Conservation (phyloP, 2,329 filamentous ascomycete genomes). For the Neopestalotiopsis sp. region DNA sequence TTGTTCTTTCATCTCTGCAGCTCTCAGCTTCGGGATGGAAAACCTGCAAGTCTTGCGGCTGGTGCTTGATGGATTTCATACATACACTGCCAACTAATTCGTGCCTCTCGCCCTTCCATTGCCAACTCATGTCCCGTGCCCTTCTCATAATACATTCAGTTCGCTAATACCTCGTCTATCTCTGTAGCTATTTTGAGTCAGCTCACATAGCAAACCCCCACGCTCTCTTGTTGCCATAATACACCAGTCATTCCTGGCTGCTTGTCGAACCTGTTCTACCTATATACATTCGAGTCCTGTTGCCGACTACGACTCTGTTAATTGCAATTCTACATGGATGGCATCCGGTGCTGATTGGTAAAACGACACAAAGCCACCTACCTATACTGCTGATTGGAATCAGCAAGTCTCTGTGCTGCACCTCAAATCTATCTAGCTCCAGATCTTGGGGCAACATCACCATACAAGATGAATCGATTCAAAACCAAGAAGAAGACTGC, state of each 20-base stretch:
- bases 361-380: not conserved
- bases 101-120: not conserved
- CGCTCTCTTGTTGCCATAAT: not conserved
- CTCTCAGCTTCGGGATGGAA: slow-evolving; percentile 6
- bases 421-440: no score
- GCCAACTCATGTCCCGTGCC: not conserved
- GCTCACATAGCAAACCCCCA: not conserved
- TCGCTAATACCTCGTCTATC: not conserved
- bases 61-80: not conserved
- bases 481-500: slow-evolving; percentile 70
- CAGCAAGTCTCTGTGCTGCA: not conserved
- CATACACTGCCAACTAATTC: not conserved
- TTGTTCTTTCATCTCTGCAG: slow-evolving; percentile 8
- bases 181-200: not conserved
- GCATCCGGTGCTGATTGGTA: not conserved
- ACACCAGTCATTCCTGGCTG: not conserved
- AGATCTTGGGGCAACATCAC: not conserved
- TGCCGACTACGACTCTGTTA: not conserved
- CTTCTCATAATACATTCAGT: not conserved
- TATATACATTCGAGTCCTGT: not conserved
- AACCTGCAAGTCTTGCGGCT: not conserved
- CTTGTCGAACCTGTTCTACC: not conserved
- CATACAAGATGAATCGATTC: slow-evolving; percentile 73
- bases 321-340: not conserved
- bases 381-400: not conserved